Conservation (phyloP, 1,284 basidiomycete species). For the Puccinia hordei region DNA sequence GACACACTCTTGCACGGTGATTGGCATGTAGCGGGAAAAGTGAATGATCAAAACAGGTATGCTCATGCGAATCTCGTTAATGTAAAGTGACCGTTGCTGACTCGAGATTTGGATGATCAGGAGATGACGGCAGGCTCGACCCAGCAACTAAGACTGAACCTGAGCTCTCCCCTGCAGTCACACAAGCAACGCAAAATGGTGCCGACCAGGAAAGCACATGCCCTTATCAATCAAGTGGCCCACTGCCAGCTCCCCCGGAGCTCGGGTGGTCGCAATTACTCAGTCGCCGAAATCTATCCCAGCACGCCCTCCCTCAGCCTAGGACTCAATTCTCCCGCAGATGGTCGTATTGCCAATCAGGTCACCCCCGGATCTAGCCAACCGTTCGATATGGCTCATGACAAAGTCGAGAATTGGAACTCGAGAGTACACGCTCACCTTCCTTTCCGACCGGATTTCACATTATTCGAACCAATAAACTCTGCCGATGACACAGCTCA, state of each 20-base stretch:
- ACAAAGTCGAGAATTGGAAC: constrained; percentile 48
- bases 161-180: neutral
- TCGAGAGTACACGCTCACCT: constrained; percentile 33
- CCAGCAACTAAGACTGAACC: neutral
- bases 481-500: neutral
- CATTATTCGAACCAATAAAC: constrained; percentile 41
- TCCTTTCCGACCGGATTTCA: constrained; percentile 42
- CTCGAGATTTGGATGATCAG: neutral
- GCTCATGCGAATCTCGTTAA: too few species aligned
- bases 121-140: constrained; percentile 2
- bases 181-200: neutral
- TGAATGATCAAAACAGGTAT: neutral
- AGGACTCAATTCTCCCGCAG: neutral
- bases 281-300: constrained; percentile 16
- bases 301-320: neutral
- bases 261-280: neutral
- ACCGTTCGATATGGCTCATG: constrained; percentile 19
- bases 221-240: neutral
- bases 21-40: neutral
- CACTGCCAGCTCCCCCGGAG: neutral
- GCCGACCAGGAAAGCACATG: neutral
- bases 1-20: neutral
- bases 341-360: neutral
- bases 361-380: neutral
- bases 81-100: neutral